These are phyloP conservation scores for Coniochaeta hoffmannii DNA, from an alignment of 2,329 filamentous ascomycete genomes.

Conservation along the genomic window DNA sequence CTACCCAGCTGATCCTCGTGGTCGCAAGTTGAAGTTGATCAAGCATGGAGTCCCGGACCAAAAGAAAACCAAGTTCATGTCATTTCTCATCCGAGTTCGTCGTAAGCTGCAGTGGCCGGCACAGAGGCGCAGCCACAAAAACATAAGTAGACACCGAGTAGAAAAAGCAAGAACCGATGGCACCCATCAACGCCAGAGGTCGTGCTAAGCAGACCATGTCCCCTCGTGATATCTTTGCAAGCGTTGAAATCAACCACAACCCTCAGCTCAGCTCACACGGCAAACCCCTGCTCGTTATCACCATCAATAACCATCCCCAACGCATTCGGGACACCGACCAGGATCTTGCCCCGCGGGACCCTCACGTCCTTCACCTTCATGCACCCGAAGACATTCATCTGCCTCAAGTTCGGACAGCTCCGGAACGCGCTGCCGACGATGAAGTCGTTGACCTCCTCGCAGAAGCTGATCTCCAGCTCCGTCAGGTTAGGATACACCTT, in stretches of 20 bases:
- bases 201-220: background rate
- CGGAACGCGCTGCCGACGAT: constrained; percentile 58
- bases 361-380: constrained; percentile 51
- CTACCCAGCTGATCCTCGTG: too few species aligned
- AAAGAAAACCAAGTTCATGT: too few species aligned
- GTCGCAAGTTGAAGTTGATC: too few species aligned
- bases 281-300: constrained; percentile 17
- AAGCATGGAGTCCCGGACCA: too few species aligned
- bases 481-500: constrained; percentile 59
- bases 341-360: constrained; percentile 47
- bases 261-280: background rate
- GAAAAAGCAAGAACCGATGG: background rate
- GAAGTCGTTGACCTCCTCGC: constrained; percentile 58
- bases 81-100: background rate
- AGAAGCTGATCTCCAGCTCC: constrained; percentile 73
- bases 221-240: background rate
- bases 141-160: background rate
- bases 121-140: too few species aligned
- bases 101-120: too few species aligned
- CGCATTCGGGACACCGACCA: constrained; percentile 53
- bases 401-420: constrained; percentile 51
- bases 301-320: constrained; percentile 54
- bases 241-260: too few species aligned
- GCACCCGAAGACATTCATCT: constrained; percentile 57
- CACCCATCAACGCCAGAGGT: background rate